Evolutionary conservation across 345 rosid genomes (phyloP).

Genomic region (Sonneratia alba): DNA sequence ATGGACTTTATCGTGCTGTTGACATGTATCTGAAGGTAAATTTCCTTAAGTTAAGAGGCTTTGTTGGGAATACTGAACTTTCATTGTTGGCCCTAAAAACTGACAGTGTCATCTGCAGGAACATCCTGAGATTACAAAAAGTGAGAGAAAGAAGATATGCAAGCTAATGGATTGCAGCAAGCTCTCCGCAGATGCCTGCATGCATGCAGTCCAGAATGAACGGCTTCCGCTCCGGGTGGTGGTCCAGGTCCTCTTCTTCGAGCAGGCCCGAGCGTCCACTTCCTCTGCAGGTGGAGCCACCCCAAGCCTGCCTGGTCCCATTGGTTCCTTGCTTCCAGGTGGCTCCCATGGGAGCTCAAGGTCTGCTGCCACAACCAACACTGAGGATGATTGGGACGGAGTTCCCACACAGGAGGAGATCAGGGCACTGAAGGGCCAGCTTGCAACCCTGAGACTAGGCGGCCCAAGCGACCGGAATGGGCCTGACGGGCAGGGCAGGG

Average conservation of each 20-base stretch:
- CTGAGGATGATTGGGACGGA: constrained; percentile 87
- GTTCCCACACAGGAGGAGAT: constrained; percentile 63
- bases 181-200: constrained; percentile 67
- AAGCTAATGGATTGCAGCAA: constrained; percentile 72
- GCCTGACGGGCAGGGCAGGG: background rate
- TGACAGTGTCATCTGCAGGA: constrained; percentile 26
- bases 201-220: constrained; percentile 82
- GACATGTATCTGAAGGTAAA: constrained; percentile 72
- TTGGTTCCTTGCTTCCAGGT: constrained; percentile 34
- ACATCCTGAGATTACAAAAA: constrained; percentile 46
- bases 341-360: constrained; percentile 73
- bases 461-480: constrained; percentile 2
- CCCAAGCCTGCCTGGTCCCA: constrained; percentile 41
- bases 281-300: constrained; percentile 46
- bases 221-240: constrained; percentile 73
- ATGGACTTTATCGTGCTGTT: constrained; percentile 60
- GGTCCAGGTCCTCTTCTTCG: constrained; percentile 86
- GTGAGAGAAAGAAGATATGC: constrained; percentile 64
- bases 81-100: background rate
- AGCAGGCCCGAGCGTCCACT: constrained; percentile 52
- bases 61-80: too few relatives aligned
- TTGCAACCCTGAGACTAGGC: constrained; percentile 12
- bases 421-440: constrained; percentile 57
- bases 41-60: background rate
- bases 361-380: constrained; percentile 62